phyloP scores from a whole-genome alignment of 2,329 filamentous ascomycete genomes.

The Penicillium sp. region DNA sequence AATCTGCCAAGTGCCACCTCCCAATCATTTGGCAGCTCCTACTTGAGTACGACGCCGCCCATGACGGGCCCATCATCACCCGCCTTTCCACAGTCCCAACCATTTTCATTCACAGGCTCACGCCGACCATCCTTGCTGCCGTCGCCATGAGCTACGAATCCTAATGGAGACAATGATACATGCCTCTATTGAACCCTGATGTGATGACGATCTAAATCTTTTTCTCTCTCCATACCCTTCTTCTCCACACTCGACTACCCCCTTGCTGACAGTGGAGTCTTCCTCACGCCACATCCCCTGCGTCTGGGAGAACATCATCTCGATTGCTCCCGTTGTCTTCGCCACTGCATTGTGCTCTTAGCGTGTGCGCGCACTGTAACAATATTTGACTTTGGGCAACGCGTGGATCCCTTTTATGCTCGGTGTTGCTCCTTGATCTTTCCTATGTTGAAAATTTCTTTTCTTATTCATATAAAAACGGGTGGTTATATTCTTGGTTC shows the following conservation, averaged over 20 bases:
- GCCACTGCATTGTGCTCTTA: constrained; percentile 22
- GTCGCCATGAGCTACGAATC: constrained; percentile 15
- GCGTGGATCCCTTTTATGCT: constrained; percentile 2
- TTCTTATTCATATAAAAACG: constrained; percentile 11
- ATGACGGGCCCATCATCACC: constrained; percentile 35
- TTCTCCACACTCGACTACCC: constrained; percentile 7
- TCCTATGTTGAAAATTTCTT: constrained; percentile 4
- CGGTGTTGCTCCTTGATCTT: constrained; percentile 8
- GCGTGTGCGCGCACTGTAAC: constrained; percentile 27
- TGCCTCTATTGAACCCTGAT: constrained; percentile 13
- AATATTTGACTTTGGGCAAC: constrained; percentile 16
- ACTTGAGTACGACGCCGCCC: constrained; percentile 31
- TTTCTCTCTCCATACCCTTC: neutral
- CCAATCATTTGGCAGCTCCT: constrained; percentile 27
- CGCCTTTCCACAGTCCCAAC: constrained; percentile 24
- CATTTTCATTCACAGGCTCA: constrained; percentile 25
- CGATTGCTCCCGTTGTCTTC: constrained; percentile 9
- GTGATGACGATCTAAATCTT: constrained; percentile 9
- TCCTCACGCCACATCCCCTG: constrained; percentile 4
- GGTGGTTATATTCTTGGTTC: constrained; percentile 11
- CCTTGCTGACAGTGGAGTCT: constrained; percentile 14
- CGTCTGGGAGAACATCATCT: constrained; percentile 1
- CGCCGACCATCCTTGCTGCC: constrained; percentile 28
- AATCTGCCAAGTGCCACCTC: constrained; percentile 22
- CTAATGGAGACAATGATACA: constrained; percentile 5